These are phyloP conservation scores for Cokeromyces recurvatus DNA, from an alignment of 371 early-diverging fungal species.

Conservation along the genomic window DNA sequence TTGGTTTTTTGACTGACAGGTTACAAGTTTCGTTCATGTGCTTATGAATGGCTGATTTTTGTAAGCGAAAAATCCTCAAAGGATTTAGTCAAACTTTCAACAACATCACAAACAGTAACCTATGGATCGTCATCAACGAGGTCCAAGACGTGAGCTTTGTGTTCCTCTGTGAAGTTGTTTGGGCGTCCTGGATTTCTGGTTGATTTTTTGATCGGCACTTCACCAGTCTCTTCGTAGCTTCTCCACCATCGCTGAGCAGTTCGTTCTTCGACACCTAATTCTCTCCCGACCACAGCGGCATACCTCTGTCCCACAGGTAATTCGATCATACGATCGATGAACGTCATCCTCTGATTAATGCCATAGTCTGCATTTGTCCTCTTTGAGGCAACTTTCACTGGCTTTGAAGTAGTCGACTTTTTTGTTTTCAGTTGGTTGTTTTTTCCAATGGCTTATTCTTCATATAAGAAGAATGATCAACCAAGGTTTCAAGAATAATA, in stretches of 20 bases:
- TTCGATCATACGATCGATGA: constrained; percentile 12
- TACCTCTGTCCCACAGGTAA: constrained; percentile 9
- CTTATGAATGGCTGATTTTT: constrained; percentile 8
- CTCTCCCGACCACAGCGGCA: constrained; percentile 10
- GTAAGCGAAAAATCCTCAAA: constrained; percentile 14
- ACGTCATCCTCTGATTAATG: constrained; percentile 8
- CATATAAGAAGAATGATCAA: constrained; percentile 12
- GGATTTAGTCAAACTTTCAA: constrained; percentile 11
- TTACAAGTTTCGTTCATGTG: constrained; percentile 8
- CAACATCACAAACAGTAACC: constrained; percentile 10
- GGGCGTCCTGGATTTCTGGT: constrained; percentile 16
- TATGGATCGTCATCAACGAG: constrained; percentile 8
- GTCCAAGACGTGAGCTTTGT: no score
- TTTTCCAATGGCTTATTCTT: constrained; percentile 12
- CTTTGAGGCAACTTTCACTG: background rate
- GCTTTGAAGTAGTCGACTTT: constrained; percentile 6
- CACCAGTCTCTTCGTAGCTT: constrained; percentile 13
- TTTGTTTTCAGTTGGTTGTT: constrained; percentile 6
- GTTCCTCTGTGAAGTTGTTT: constrained; percentile 15
- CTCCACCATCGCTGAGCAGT: constrained; percentile 11
- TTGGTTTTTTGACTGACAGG: no score
- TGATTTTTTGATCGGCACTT: constrained; percentile 12
- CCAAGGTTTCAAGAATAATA: constrained; percentile 8
- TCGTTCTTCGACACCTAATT: constrained; percentile 7
- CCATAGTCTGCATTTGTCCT: no score